These are phyloP conservation scores for Chlorella sorokiniana DNA, from an alignment of 139 green algal species.

Conservation along the genomic window DNA sequence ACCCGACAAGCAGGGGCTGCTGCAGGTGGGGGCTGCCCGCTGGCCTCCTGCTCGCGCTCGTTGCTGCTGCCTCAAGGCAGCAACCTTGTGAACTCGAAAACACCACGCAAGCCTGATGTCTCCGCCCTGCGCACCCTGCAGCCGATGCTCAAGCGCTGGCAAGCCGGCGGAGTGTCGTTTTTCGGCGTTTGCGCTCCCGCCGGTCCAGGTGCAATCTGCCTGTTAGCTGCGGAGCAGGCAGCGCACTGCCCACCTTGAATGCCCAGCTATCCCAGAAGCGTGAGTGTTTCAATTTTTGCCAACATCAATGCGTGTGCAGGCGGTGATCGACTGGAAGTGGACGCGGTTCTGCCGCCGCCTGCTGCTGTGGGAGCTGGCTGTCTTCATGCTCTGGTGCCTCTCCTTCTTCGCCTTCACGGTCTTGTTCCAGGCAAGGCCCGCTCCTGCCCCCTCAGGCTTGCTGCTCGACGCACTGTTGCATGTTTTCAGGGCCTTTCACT, in stretches of 20 bases:
- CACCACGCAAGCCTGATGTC: neutral
- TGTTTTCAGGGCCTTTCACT: neutral
- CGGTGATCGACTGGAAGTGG: constrained; percentile 25
- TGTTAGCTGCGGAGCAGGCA: too few relatives aligned
- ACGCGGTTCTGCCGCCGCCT: neutral
- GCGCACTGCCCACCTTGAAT: too few relatives aligned
- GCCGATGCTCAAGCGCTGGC: constrained; percentile 54
- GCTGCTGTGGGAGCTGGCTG: constrained; percentile 48
- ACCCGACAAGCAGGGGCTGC: constrained; percentile 54
- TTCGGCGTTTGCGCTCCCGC: constrained; percentile 38
- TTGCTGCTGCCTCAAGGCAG: neutral
- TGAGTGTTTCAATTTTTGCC: too few relatives aligned
- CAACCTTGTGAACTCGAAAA: too few relatives aligned
- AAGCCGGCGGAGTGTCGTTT: constrained; percentile 36
- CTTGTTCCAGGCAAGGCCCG: constrained; percentile 14
- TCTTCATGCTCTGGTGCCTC: constrained; percentile 56
- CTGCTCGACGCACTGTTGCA: neutral
- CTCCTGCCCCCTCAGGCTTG: too few relatives aligned
- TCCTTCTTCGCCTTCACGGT: constrained; percentile 53
- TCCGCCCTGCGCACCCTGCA: neutral
- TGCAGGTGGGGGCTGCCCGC: constrained; percentile 15
- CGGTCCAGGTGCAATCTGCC: too few relatives aligned
- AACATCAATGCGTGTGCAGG: too few relatives aligned
- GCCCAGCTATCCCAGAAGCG: too few relatives aligned
- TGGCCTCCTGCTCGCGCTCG: neutral